Evolutionary conservation across 768 basidiomycete genomes (phyloP).

Genomic region (Suillus clintonianus): DNA sequence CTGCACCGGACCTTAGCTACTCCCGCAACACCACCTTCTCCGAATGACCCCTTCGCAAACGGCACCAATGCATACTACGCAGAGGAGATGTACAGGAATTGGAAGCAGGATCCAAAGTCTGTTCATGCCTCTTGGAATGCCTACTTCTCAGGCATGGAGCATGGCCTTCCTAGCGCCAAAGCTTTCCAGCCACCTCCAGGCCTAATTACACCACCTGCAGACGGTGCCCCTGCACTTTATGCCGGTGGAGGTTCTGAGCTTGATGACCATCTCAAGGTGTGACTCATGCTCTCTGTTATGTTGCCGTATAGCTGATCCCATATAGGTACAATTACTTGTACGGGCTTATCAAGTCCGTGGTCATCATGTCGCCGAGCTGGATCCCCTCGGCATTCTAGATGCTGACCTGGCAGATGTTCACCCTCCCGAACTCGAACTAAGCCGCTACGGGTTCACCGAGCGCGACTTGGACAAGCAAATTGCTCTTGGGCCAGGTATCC

Average conservation of each 20-base stretch:
- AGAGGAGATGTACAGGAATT: conserved; percentile 94
- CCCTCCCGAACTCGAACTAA: conserved; percentile 91
- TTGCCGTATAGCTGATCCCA: not conserved
- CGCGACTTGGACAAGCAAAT: conserved; percentile 94
- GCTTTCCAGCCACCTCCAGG: conserved; percentile 87
- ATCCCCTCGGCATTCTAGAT: conserved; percentile 92
- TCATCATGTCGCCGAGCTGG: conserved; percentile 93
- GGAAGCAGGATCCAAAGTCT: conserved; percentile 86
- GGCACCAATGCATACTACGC: conserved; percentile 95
- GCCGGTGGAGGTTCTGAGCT: conserved; percentile 73
- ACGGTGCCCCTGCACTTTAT: conserved; percentile 78
- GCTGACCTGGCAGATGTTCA: conserved; percentile 77
- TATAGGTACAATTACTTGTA: conserved; percentile 93
- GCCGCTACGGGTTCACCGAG: conserved; percentile 94
- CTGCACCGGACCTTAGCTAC: conserved; percentile 46
- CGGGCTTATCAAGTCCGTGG: conserved; percentile 99
- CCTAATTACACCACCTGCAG: conserved; percentile 68
- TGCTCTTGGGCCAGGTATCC: conserved; percentile 91
- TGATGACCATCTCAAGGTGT: conserved; percentile 92
- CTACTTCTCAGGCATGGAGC: conserved; percentile 93
- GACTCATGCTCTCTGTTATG: conserved; percentile 13
- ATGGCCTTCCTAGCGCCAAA: conserved; percentile 73
- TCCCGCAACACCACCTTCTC: conserved; percentile 57
- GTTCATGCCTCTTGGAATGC: conserved; percentile 94
- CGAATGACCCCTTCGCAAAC: conserved; percentile 88